phyloP scores from a whole-genome alignment of 2,329 filamentous ascomycete species.

The Clarireedia hainanense region DNA sequence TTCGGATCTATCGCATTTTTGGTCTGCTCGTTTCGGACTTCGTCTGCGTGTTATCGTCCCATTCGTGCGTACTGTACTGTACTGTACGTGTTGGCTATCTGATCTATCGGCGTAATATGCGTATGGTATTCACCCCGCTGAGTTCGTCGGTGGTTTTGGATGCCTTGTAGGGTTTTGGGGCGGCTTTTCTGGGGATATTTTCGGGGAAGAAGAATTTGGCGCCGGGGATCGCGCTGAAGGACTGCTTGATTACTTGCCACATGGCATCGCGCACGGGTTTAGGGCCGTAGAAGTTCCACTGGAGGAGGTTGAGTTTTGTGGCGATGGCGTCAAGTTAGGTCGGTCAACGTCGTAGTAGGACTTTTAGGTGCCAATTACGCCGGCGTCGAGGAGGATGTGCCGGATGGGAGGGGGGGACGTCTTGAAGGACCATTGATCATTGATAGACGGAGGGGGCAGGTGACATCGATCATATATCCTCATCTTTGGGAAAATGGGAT shows the following conservation, averaged over 20 bases:
- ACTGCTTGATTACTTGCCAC: conserved; percentile 25
- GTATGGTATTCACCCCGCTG: conserved; percentile 40
- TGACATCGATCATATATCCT: conserved; percentile 34
- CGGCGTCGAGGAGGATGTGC: conserved; percentile 27
- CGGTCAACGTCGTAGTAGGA: conserved; percentile 24
- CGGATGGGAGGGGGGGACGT: conserved; percentile 25
- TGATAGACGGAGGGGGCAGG: conserved; percentile 34
- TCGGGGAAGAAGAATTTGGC: conserved; percentile 27
- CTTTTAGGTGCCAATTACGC: conserved; percentile 33
- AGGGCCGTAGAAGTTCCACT: conserved; percentile 40
- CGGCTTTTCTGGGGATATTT: conserved; percentile 22
- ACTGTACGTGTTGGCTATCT: conserved; percentile 38
- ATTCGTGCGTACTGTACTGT: conserved; percentile 30
- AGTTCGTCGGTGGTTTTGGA: conserved; percentile 26
- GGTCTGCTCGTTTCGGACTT: conserved; percentile 35
- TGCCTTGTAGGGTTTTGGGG: conserved; percentile 25
- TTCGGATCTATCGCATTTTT: conserved; percentile 41
- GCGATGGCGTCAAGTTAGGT: conserved; percentile 35
- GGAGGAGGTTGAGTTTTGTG: conserved; percentile 34
- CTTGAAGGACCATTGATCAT: conserved; percentile 38
- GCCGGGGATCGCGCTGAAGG: conserved; percentile 26
- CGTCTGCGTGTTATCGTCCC: conserved; percentile 34
- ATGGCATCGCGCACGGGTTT: conserved; percentile 28
- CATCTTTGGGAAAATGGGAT: conserved; percentile 36
- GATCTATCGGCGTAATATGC: conserved; percentile 38